Evolutionary conservation across 805 yeast genomes (phyloP).

Genomic region (Phaffomyces thermotolerans): DNA sequence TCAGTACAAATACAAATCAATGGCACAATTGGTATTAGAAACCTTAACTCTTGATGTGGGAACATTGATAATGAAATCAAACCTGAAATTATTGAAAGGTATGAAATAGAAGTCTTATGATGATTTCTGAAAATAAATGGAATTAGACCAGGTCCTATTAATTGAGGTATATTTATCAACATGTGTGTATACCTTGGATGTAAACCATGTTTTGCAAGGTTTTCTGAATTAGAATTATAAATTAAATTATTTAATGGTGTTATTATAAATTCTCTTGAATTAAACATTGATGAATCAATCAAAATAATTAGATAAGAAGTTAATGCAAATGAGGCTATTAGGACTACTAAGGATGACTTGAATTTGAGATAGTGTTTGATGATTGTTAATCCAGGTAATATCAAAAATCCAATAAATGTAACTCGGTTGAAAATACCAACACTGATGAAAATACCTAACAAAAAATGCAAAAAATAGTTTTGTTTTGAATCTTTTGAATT

Average conservation of each 20-base stretch:
- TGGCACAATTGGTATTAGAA: conserved; percentile 74
- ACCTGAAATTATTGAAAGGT: conserved; percentile 57
- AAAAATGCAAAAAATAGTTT: conserved; percentile 13
- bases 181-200: conserved; percentile 76
- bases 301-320: conserved; percentile 33
- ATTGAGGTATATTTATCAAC: conserved; percentile 66
- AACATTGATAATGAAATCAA: conserved; percentile 53
- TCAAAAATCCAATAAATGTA: conserved; percentile 71
- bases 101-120: conserved; percentile 42
- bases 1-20: conserved; percentile 52
- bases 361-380: conserved; percentile 35
- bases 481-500: conserved; percentile 7
- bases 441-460: conserved; percentile 44
- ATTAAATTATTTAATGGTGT: conserved; percentile 72
- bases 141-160: conserved; percentile 70
- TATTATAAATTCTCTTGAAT: conserved; percentile 28
- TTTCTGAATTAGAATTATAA: conserved; percentile 55
- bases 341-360: conserved; percentile 26
- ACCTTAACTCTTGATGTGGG: conserved; percentile 94
- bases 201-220: conserved; percentile 72
- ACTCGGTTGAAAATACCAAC: conserved; percentile 80
- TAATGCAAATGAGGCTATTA: conserved; percentile 29
- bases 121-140: conserved; percentile 29
- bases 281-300: conserved; percentile 48
- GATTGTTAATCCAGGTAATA: conserved; percentile 51